Conservation (phyloP, 2,329 filamentous ascomycete species). For the Ceratocystis ficicola region DNA sequence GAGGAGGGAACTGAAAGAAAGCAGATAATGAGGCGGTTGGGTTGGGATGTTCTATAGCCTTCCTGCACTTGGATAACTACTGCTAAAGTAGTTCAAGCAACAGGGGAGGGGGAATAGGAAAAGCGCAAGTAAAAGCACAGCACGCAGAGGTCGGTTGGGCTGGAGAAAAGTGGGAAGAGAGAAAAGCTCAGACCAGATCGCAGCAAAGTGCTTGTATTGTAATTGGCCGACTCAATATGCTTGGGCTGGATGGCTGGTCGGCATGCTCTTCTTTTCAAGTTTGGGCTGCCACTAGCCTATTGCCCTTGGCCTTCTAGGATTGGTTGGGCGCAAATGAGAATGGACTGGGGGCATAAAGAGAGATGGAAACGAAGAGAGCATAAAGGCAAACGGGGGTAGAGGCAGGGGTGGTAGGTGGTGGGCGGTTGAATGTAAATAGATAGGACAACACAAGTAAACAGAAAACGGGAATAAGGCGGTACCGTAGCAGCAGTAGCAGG, state of each 20-base stretch:
- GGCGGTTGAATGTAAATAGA: not conserved
- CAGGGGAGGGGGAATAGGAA: not conserved
- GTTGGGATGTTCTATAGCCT: not conserved
- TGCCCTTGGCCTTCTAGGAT: constrained; percentile 5
- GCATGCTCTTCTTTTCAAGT: not conserved
- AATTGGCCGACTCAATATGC: not conserved
- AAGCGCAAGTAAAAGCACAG: not conserved
- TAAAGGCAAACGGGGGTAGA: not conserved
- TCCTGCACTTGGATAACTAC: constrained; percentile 2
- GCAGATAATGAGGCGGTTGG: not conserved
- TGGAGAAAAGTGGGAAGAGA: constrained; percentile 5
- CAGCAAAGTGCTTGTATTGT: not conserved
- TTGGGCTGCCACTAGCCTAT: constrained; percentile 18
- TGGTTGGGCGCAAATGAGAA: constrained; percentile 20
- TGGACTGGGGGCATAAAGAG: constrained; percentile 1
- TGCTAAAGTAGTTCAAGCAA: not conserved
- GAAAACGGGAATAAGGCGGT: not conserved
- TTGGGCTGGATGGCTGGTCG: constrained; percentile 6
- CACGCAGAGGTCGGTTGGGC: not conserved
- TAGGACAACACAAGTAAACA: not conserved
- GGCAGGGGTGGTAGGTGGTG: not conserved
- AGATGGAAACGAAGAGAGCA: not conserved
- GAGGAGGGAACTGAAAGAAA: not conserved
- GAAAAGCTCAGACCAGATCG: constrained; percentile 5
- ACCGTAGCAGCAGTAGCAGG: not conserved